Percentiles rank a stretch among this genome's conserved stretches.
Conservation (phyloP, 2,329 filamentous ascomycete genomes). For the Fusarium newnesense region DNA sequence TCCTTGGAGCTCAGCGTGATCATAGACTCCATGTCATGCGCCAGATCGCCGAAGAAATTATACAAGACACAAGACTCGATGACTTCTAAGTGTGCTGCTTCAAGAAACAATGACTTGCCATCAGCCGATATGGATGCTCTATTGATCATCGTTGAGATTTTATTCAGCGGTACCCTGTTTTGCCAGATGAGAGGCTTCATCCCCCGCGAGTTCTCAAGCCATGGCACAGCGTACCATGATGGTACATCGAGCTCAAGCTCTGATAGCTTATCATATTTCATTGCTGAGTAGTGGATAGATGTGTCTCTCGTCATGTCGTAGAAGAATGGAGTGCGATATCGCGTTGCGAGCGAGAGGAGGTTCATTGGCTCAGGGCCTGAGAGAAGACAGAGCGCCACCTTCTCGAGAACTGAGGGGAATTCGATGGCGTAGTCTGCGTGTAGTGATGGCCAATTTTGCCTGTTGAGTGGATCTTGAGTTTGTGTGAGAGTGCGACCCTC, state of each 20-base stretch:
- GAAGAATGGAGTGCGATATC: background rate
- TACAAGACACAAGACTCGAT: background rate
- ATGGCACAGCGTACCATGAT: background rate
- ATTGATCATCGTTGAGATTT: fast-evolving
- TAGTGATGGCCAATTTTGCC: background rate
- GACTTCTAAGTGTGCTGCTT: background rate
- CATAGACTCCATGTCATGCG: background rate
- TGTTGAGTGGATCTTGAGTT: background rate
- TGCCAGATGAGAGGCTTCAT: background rate
- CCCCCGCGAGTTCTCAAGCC: background rate
- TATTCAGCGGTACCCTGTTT: background rate
- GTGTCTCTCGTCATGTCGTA: background rate
- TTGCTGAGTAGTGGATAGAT: background rate
- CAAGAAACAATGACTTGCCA: background rate
- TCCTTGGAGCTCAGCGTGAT: background rate
- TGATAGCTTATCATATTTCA: background rate
- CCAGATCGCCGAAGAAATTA: background rate
- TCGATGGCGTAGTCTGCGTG: background rate
- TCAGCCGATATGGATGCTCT: background rate
- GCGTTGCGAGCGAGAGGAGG: background rate
- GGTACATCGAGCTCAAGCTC: background rate
- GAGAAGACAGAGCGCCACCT: background rate
- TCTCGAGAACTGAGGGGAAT: background rate
- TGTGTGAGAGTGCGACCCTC: background rate
- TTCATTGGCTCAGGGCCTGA: background rate